Percentiles rank a stretch among this genome's conserved stretches.
Conservation (phyloP, 768 basidiomycete species). For the Tubosaeta sp. region DNA sequence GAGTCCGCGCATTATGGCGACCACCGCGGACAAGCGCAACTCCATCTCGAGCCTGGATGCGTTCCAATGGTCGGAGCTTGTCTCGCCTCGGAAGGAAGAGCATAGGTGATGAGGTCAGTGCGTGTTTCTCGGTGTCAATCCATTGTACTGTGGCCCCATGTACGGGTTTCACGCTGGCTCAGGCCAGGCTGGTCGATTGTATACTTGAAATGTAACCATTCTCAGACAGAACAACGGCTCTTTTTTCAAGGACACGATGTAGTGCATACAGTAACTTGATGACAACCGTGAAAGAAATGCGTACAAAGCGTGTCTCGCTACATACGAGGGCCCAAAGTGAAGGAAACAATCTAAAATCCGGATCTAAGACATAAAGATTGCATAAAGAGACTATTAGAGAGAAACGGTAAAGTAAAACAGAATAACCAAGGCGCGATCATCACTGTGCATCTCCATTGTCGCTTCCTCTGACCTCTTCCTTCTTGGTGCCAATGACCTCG, state of each 20-base stretch:
- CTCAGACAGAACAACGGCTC: neutral
- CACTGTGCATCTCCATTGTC: constrained; percentile 10
- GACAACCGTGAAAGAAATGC: constrained; percentile 11
- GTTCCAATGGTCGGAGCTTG: constrained; percentile 32
- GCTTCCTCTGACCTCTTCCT: constrained; percentile 20
- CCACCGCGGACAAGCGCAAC: constrained; percentile 27
- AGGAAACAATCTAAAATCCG: constrained; percentile 25
- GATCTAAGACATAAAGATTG: constrained; percentile 22
- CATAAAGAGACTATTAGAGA: constrained; percentile 8
- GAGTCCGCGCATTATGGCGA: constrained; percentile 32
- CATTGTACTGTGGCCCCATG: constrained; percentile 5
- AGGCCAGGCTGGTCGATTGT: constrained; percentile 2
- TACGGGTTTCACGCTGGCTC: neutral
- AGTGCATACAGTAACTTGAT: constrained; percentile 16
- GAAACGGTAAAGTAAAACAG: constrained; percentile 5
- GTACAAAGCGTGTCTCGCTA: constrained; percentile 21
- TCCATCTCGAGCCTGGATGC: constrained; percentile 30
- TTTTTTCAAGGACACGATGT: constrained; percentile 1
- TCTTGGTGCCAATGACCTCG: constrained; percentile 25
- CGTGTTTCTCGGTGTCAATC: neutral
- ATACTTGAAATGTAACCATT: neutral
- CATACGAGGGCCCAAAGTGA: constrained; percentile 5
- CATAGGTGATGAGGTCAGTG: constrained; percentile 7
- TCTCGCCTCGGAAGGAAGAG: constrained; percentile 30
- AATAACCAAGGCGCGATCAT: constrained; percentile 1